Evolutionary conservation across 108 stramenopile genomes (phyloP).

Genomic region (Nitzschia sp.): DNA sequence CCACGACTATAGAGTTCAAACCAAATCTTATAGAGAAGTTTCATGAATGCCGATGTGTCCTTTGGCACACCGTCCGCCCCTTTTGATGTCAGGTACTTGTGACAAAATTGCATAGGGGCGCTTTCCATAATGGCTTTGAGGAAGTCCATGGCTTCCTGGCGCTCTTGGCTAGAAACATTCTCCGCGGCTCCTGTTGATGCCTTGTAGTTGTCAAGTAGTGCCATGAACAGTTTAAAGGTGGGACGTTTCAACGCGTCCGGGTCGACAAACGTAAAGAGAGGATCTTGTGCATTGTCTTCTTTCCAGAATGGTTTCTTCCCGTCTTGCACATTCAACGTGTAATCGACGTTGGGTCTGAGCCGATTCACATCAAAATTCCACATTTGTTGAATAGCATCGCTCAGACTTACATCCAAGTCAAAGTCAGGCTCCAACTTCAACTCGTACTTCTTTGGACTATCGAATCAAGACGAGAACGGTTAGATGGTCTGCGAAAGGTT

Average conservation of each 20-base stretch:
- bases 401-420: slow-evolving; percentile 30
- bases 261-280: slow-evolving; percentile 75
- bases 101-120: slow-evolving; percentile 89
- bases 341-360: slow-evolving; percentile 70
- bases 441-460: slow-evolving; percentile 28
- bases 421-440: slow-evolving; percentile 23
- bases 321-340: slow-evolving; percentile 79
- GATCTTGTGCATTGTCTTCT: slow-evolving; percentile 79
- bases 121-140: slow-evolving; percentile 80
- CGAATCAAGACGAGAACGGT: neutral
- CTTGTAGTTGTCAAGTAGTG: slow-evolving; percentile 86
- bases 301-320: slow-evolving; percentile 83
- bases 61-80: slow-evolving; percentile 55
- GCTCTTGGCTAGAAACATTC: slow-evolving; percentile 56
- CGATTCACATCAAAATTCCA: slow-evolving; percentile 91
- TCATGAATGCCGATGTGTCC: slow-evolving; percentile 50
- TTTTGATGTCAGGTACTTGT: slow-evolving; percentile 69
- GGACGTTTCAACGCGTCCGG: slow-evolving; percentile 54
- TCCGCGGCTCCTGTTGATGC: slow-evolving; percentile 63
- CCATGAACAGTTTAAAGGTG: slow-evolving; percentile 77
- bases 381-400: slow-evolving; percentile 73
- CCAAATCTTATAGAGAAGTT: slow-evolving; percentile 80
- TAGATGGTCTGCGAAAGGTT: neutral
- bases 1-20: slow-evolving; percentile 84
- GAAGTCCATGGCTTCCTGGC: slow-evolving; percentile 65